Evolutionary conservation across 768 basidiomycete species (phyloP), one percentile per base, ranked within the genome.

Genomic region (Rhodocollybia butyracea): DNA sequence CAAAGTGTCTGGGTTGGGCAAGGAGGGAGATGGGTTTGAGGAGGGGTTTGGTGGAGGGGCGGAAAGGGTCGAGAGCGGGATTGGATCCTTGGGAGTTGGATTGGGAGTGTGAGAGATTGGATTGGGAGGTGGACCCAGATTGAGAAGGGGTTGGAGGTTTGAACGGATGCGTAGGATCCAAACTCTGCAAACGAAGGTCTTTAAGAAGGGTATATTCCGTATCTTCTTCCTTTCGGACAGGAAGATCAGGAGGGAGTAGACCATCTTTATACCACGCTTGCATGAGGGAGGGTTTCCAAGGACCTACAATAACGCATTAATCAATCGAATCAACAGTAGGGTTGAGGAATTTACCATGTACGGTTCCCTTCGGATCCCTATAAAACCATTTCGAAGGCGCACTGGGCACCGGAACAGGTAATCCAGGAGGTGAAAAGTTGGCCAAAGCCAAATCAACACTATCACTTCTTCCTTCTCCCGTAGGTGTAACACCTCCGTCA

Each of bases 231-330:
- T 85, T 78, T 59, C 89, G 77, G 13, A 93, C 84, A 3, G 91
- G 91, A 7, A 94, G 80, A 64, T 92, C 89, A 0, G 85, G 86
- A 2, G 91, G 91, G 22, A 94, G 75, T 19, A 91, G 68, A 8
- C 88, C 89, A 58, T 94, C 91, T 63, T 87, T 89, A 64, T 89
- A 91, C 91, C 91, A 94, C 3, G 85, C 81, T 64, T 93, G 90
- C 91, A 94, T 94, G 43, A 92, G 75, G 22, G 84, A 80, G n/a
- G 88, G 77, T 64, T 89, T 90, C 91, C 91, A 93, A 21, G 91
- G 91, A 32, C 91, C 91, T 92, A 56, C 15, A 47, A 36, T 58
- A 43, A 43, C 22, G 21, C 34, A 42, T 61, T 51, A 34, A 63
- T 63, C 48, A 54, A 11, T 17, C 40, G 36, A 30, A 43, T 24